Percentiles rank a stretch among this genome's conserved stretches.
These are phyloP conservation scores for Trifolium fragiferum DNA, from an alignment of 306 rosid species.

Conservation along the genomic window DNA sequence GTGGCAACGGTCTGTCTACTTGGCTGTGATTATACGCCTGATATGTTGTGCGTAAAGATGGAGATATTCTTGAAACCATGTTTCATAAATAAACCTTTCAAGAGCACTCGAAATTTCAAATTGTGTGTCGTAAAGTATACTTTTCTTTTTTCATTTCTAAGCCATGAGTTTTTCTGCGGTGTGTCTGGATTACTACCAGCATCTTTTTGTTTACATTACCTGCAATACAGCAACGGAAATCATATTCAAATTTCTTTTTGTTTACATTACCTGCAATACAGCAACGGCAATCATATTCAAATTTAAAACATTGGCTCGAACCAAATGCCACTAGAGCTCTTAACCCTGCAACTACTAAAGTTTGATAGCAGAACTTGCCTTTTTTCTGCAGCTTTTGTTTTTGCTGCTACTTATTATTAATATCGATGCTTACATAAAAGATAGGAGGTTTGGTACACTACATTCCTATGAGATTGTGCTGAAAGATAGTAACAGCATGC, in stretches of 20 bases:
- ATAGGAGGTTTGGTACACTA: neutral
- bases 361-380: neutral
- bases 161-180: conserved; percentile 10
- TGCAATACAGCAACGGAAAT: neutral
- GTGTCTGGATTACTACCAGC: neutral
- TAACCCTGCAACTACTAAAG: neutral
- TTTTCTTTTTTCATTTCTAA: neutral
- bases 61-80: neutral
- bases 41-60: conserved; percentile 1
- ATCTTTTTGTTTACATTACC: neutral
- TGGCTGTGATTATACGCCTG: neutral
- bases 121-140: conserved; percentile 16
- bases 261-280: neutral
- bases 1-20: neutral
- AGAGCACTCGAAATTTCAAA: neutral
- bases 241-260: conserved; percentile 2
- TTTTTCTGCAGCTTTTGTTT: conserved; percentile 17
- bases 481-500: conserved; percentile 2
- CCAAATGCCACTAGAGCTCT: neutral
- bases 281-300: neutral
- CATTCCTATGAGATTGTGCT: neutral
- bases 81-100: conserved; percentile 10
- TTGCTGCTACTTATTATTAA: neutral
- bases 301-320: neutral
- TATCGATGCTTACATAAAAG: neutral